Percentiles rank a stretch among this genome's conserved stretches.
phyloP scores from a whole-genome alignment of 495 filamentous ascomycete genomes.

The Penicillium parvum region DNA sequence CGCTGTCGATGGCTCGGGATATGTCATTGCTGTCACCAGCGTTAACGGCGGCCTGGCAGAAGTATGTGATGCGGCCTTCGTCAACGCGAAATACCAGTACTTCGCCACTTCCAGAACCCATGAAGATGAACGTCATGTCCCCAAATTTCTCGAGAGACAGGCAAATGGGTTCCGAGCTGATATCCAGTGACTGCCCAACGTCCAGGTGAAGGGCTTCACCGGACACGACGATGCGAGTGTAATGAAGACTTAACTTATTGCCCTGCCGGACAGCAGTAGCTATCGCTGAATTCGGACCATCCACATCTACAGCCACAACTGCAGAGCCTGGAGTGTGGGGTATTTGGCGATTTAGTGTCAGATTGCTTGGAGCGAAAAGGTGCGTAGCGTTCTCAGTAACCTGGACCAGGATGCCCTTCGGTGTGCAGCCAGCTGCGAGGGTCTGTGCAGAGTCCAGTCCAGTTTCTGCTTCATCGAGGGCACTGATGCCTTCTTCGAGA shows the following conservation, averaged over 20 bases:
- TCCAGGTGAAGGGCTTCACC: conserved; percentile 13
- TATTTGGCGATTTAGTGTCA: conserved; percentile 12
- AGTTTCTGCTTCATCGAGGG: conserved; percentile 36
- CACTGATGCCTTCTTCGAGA: conserved; percentile 33
- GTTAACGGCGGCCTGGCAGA: conserved; percentile 14
- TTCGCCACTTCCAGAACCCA: conserved; percentile 35
- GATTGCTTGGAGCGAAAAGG: conserved; percentile 26
- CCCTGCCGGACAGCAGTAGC: conserved; percentile 22
- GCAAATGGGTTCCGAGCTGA: conserved; percentile 36
- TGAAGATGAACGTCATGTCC: conserved; percentile 26
- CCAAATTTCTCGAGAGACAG: conserved; percentile 30
- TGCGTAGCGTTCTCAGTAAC: conserved; percentile 50
- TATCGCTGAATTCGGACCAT: conserved; percentile 24
- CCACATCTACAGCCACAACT: conserved; percentile 29
- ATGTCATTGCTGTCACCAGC: conserved; percentile 23
- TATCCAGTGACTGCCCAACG: conserved; percentile 11
- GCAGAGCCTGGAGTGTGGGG: conserved; percentile 15
- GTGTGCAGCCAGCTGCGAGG: conserved; percentile 46
- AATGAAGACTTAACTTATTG: conserved; percentile 20
- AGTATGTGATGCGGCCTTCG: conserved; percentile 10
- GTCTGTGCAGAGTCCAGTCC: conserved; percentile 53
- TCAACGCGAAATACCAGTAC: conserved; percentile 29
- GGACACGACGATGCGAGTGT: conserved; percentile 14
- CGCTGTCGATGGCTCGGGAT: conserved; percentile 38
- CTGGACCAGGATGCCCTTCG: conserved; percentile 46